Base-by-base conservation (phyloP, 1,284 basidiomycete species). In the Neonothopanus nambi region DNA sequence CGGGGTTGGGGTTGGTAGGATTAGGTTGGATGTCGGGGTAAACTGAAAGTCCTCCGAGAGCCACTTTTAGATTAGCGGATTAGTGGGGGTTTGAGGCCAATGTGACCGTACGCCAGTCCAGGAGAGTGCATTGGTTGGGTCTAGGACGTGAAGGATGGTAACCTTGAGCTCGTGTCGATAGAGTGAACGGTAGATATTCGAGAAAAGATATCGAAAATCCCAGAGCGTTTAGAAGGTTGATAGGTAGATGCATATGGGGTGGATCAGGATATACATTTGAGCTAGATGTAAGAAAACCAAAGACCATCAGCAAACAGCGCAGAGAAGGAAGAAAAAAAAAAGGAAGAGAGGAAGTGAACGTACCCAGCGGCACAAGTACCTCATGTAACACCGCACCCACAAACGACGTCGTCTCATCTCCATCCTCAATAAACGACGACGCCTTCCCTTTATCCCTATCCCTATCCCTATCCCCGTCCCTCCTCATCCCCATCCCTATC, bases 371-470 rank as follows among this genome's bases (percentile, higher is more conserved):
- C 23, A 49, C 59, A 21, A 74, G 55, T 17, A 73, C 65, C 47
- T 77, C 77, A 38, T 76, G 71, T 18, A 76, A 62, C 17, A 81
- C 57, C 15, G 79, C 78, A 24, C 75, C 71, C 70, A 83, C 62
- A 54, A 82, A 80, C 20, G 73, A 63, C 48, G 74, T 73, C 15
- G 64, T 67, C 30, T 73, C 72, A 56, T 73, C 71, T 11, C 54
- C 57, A 18, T 44, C 38, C 40, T 33, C 24, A 8, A 55, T 36
- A 11, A 48, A 49, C 15, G 44, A 40, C 30, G 30, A 33, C 30
- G n/a, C n/a, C n/a, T n/a, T n/a, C n/a, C n/a, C n/a, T n/a, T n/a
- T n/a, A n/a, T n/a, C n/a, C n/a, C n/a, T n/a, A n/a, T n/a, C n/a
- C n/a, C n/a, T n/a, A n/a, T n/a, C n/a, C n/a, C n/a, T n/a, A n/a